These are phyloP conservation scores for Mortierella sp. DNA, from an alignment of 371 early-diverging fungal species.

Conservation along the genomic window DNA sequence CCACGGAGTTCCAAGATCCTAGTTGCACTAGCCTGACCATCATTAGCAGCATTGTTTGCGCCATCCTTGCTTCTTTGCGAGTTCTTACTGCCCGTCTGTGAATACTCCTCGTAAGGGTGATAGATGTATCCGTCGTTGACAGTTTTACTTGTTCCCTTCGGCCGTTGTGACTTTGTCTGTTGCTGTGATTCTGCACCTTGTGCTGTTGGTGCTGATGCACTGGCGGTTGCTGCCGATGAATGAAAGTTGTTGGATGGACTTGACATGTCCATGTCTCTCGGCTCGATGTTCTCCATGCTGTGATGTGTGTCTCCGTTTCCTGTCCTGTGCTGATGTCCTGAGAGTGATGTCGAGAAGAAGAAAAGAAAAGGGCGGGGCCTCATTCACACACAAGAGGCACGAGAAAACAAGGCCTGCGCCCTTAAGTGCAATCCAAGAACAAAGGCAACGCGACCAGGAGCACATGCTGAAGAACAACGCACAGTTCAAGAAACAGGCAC, in stretches of 20 bases:
- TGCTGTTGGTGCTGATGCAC: not conserved
- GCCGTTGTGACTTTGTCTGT: not conserved
- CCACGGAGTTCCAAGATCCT: constrained; percentile 51
- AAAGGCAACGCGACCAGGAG: too few species aligned
- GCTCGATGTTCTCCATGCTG: constrained; percentile 24
- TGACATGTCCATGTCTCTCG: constrained; percentile 43
- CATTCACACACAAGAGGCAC: too few species aligned
- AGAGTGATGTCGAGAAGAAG: not conserved
- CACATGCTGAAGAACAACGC: too few species aligned
- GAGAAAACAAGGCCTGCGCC: not conserved
- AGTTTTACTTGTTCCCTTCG: constrained; percentile 12
- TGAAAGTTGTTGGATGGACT: constrained; percentile 37
- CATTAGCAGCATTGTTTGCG: not conserved
- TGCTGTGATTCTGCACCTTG: not conserved
- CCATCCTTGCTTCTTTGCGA: not conserved
- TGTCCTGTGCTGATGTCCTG: not conserved
- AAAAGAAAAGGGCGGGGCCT: too few species aligned
- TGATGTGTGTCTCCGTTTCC: not conserved
- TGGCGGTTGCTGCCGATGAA: not conserved
- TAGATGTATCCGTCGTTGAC: constrained; percentile 49
- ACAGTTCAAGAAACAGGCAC: too few species aligned
- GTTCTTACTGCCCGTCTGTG: not conserved
- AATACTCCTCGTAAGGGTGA: constrained; percentile 31
- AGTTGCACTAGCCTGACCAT: constrained; percentile 40
- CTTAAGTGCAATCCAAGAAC: not conserved